Base-by-base conservation (phyloP, 768 basidiomycete species). In the Xerocomellus amylosporus region DNA sequence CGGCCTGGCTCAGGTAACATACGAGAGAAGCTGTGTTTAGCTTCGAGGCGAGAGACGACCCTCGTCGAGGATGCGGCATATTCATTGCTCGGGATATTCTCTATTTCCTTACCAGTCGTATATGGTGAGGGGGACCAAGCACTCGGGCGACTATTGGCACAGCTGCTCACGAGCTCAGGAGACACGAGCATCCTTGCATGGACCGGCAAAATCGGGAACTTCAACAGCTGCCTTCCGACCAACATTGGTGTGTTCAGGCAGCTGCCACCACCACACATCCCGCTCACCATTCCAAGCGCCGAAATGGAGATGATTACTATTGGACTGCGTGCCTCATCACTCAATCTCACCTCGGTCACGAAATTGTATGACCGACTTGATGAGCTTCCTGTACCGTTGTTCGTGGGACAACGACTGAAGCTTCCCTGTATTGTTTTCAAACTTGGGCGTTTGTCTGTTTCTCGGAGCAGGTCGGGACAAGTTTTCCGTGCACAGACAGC, bases 391-490 rank as follows among this genome's bases (percentile, higher is more conserved):
- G 24, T 37, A 10, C 45, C 57, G 3, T 47, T 4, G 3, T 43
- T 58, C 4, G 13, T 22, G 12, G 50, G 50, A 12, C 14, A 28
- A 24, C 41, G 44, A n/a, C 19, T 60, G 45, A 54, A 20, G 22
- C 49, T 60, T 30, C 57, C 59, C 1, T 59, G 57, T 24, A 22
- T 54, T 28, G 15, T 3, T 6, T 60, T 58, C 39, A 46, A 53
- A 31, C 49, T 58, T 1, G 49, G 49, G 5, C n/a, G n/a, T 3
- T 3, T 41, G 9, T 40, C 33, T 1, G 8, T 14, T 10, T 33
- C 37, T 8, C 42, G 7, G 2, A 13, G 14, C 22, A 4, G 24
- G 12, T 15, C 13, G 3, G 4, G 4, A 8, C 3, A n/a, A 5
- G 13, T 51, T 14, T 51, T 51, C 22, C 49, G 37, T 24, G 31